Percentiles rank a stretch among this genome's conserved stretches.
These are phyloP conservation scores for Helminthosporium solani DNA, from an alignment of 2,329 filamentous ascomycete genomes.

Conservation along the genomic window DNA sequence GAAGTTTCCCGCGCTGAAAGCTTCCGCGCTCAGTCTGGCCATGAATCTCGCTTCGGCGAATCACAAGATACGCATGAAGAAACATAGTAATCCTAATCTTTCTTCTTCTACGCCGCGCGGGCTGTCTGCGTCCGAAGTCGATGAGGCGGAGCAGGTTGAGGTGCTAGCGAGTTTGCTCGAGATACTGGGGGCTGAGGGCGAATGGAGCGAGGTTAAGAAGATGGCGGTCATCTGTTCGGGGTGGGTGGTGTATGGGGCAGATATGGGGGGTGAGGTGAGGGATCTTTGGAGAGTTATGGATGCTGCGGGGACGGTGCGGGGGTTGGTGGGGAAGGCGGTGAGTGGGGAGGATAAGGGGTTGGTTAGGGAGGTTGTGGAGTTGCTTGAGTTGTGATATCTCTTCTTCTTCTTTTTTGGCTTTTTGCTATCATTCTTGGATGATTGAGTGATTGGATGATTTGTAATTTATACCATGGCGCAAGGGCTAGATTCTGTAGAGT, in stretches of 20 bases:
- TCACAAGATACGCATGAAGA: conserved; percentile 62
- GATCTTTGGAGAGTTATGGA: conserved; percentile 80
- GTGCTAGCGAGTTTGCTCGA: conserved; percentile 79
- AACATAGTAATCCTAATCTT: conserved; percentile 38
- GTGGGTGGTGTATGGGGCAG: conserved; percentile 69
- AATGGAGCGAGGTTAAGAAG: conserved; percentile 67
- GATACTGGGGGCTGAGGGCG: conserved; percentile 58
- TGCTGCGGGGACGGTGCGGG: conserved; percentile 62
- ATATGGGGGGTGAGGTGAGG: conserved; percentile 70
- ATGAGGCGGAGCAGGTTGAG: conserved; percentile 74
- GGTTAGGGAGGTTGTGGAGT: conserved; percentile 37
- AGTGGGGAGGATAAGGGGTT: conserved; percentile 32
- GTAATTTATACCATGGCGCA: too few species aligned
- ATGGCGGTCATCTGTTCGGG: conserved; percentile 77
- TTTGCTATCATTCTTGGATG: too few species aligned
- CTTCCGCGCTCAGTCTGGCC: conserved; percentile 77
- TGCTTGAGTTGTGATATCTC: conserved; percentile 23
- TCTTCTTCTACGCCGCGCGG: conserved; percentile 12
- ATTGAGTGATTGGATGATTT: too few species aligned
- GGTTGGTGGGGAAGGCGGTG: conserved; percentile 19
- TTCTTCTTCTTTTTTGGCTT: too few species aligned
- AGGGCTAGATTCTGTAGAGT: too few species aligned
- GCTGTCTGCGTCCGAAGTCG: conserved; percentile 46
- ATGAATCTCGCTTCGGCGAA: conserved; percentile 79
- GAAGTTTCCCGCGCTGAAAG: conserved; percentile 70